These are phyloP conservation scores for Podila clonocystis DNA, from an alignment of 192 early-diverging fungal species.

Conservation along the genomic window DNA sequence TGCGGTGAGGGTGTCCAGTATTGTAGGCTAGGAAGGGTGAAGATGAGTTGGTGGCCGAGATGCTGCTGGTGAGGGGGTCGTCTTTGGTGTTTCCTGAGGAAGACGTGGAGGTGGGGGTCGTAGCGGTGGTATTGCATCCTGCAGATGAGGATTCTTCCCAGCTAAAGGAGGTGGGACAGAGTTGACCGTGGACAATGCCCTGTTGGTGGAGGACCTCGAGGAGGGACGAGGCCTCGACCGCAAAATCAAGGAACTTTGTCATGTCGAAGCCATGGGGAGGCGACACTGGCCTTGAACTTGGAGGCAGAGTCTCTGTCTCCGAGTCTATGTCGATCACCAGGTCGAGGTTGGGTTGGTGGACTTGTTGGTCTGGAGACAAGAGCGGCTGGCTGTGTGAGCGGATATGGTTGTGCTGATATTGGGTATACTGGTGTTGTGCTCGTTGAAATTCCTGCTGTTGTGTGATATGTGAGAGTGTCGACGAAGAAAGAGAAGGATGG, in stretches of 20 bases:
- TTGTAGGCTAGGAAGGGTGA: conserved; percentile 1
- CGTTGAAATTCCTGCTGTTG: conserved; percentile 20
- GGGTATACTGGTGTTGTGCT: not conserved
- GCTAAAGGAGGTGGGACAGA: conserved; percentile 33
- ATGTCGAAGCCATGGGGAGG: conserved; percentile 24
- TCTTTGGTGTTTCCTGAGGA: not conserved
- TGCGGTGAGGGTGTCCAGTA: conserved; percentile 16
- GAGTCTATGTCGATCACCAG: conserved; percentile 5
- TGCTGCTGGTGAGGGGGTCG: not conserved
- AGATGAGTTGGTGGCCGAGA: conserved; percentile 5
- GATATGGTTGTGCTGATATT: not conserved
- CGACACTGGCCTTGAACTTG: not conserved
- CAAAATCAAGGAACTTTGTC: conserved; percentile 32
- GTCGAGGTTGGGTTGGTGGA: conserved; percentile 13
- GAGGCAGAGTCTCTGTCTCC: not conserved
- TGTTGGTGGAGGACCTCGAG: conserved; percentile 37
- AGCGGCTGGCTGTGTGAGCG: conserved; percentile 11
- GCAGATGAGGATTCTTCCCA: conserved; percentile 37
- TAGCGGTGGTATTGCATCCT: not conserved
- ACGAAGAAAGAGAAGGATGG: not conserved
- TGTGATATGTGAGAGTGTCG: not conserved
- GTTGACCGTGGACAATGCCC: conserved; percentile 40
- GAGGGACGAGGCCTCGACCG: conserved; percentile 32
- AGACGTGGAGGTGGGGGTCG: not conserved
- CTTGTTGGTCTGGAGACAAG: conserved; percentile 13